Evolutionary conservation across 2,329 filamentous ascomycete genomes (phyloP).

Genomic region (Pyrenophora seminiperda): DNA sequence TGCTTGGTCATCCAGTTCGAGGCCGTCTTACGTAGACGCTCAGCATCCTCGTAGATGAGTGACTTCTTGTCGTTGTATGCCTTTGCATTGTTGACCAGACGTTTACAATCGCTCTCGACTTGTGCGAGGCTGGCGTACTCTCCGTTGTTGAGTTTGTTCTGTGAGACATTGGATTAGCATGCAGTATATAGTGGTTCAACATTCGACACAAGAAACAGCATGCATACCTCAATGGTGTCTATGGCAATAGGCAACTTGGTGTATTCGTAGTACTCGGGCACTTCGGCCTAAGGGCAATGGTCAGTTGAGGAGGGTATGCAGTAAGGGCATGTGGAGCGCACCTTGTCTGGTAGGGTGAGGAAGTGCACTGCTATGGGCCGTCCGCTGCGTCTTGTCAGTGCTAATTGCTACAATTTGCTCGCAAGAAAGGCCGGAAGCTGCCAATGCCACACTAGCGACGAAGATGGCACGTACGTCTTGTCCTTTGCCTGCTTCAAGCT

Average conservation of each 20-base stretch:
- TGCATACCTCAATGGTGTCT: conserved; percentile 69
- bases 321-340: conserved; percentile 37
- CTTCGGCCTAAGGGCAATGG: conserved; percentile 53
- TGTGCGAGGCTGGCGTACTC: conserved; percentile 73
- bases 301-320: conserved; percentile 22
- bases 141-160: conserved; percentile 68
- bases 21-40: conserved; percentile 82
- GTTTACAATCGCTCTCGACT: conserved; percentile 83
- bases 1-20: conserved; percentile 87
- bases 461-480: conserved; percentile 68
- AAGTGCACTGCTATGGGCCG: conserved; percentile 77
- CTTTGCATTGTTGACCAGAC: conserved; percentile 86
- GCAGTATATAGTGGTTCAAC: conserved; percentile 1
- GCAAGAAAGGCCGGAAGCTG: conserved; percentile 1
- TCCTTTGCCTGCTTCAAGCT: conserved; percentile 77
- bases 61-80: conserved; percentile 78
- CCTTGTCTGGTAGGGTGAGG: conserved; percentile 68
- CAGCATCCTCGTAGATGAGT: conserved; percentile 78
- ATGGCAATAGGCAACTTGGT: conserved; percentile 81
- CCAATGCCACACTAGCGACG: conserved; percentile 3
- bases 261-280: conserved; percentile 77
- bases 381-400: conserved; percentile 55
- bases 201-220: background rate
- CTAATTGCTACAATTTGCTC: background rate
- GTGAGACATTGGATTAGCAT: conserved; percentile 3